Percentiles rank a stretch among this genome's conserved stretches.
phyloP scores from a whole-genome alignment of 306 rosid species.

The Dalbergia oliveri region DNA sequence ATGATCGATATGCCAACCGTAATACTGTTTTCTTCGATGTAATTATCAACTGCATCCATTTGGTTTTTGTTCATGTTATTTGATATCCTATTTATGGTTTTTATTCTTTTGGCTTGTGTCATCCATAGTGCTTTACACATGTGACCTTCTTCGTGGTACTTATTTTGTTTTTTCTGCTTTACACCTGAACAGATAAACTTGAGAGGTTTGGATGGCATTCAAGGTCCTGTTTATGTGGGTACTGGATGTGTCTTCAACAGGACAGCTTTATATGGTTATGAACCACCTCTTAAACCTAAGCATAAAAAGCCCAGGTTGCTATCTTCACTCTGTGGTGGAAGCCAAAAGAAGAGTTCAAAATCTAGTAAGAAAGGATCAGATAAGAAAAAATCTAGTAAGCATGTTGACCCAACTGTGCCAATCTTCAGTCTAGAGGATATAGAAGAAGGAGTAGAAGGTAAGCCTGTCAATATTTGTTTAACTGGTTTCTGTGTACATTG shows the following conservation, averaged over 20 bases:
- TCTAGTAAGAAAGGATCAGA: conserved; percentile 80
- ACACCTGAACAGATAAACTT: conserved; percentile 77
- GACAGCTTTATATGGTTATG: conserved; percentile 92
- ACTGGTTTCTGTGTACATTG: not conserved
- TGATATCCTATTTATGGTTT: conserved; percentile 26
- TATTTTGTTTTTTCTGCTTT: not conserved
- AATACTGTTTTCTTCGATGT: conserved; percentile 97
- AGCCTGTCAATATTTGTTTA: not conserved
- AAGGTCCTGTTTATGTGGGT: conserved; percentile 98
- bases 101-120: not conserved
- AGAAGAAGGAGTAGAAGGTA: conserved; percentile 98
- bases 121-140: not conserved
- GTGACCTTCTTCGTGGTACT: conserved; percentile 18
- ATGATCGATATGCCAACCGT: conserved; percentile 95
- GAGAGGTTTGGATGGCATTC: conserved; percentile 97
- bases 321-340: conserved; percentile 78
- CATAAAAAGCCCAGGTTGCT: conserved; percentile 75
- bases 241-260: conserved; percentile 97
- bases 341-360: conserved; percentile 74
- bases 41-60: conserved; percentile 49
- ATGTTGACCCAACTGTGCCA: conserved; percentile 83
- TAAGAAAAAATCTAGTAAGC: conserved; percentile 80
- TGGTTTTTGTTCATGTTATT: not conserved
- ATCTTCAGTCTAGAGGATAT: conserved; percentile 88
- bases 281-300: conserved; percentile 92